Evolutionary conservation across 2,329 filamentous ascomycete species (phyloP).

Genomic region (Cercospora berteroae): DNA sequence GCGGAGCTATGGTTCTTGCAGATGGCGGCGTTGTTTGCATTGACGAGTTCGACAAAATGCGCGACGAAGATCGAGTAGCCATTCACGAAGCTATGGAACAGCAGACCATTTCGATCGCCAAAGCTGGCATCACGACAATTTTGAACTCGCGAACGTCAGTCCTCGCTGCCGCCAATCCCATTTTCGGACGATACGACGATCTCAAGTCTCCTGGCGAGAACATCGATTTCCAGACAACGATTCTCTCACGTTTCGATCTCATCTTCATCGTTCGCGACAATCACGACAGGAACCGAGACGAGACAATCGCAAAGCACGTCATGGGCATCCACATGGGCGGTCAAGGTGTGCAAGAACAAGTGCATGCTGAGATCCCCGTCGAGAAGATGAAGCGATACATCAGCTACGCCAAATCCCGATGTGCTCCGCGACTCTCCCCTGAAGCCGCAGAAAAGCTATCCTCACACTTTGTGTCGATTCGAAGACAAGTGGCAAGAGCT

Average conservation of each 20-base stretch:
- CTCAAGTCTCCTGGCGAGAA: slow-evolving; percentile 97
- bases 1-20: slow-evolving; percentile 96
- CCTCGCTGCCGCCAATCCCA: slow-evolving; percentile 90
- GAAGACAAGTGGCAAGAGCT: slow-evolving; percentile 86
- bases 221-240: slow-evolving; percentile 98
- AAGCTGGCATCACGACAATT: slow-evolving; percentile 97
- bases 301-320: slow-evolving; percentile 92
- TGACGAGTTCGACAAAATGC: slow-evolving; percentile 99
- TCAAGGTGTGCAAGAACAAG: slow-evolving; percentile 77
- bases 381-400: slow-evolving; percentile 98
- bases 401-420: slow-evolving; percentile 95
- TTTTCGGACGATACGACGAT: slow-evolving; percentile 97
- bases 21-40: slow-evolving; percentile 98
- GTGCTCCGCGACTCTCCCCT: slow-evolving; percentile 83
- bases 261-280: slow-evolving; percentile 98
- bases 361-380: slow-evolving; percentile 85
- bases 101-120: slow-evolving; percentile 98
- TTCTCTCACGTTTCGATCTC: slow-evolving; percentile 98
- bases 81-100: slow-evolving; percentile 99
- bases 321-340: slow-evolving; percentile 97
- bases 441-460: slow-evolving; percentile 95
- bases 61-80: slow-evolving; percentile 93
- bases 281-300: slow-evolving; percentile 84
- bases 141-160: slow-evolving; percentile 94
- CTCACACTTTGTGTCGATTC: slow-evolving; percentile 94